These are phyloP conservation scores for Gossypium thurberi DNA, from an alignment of 345 rosid species.

Conservation along the genomic window DNA sequence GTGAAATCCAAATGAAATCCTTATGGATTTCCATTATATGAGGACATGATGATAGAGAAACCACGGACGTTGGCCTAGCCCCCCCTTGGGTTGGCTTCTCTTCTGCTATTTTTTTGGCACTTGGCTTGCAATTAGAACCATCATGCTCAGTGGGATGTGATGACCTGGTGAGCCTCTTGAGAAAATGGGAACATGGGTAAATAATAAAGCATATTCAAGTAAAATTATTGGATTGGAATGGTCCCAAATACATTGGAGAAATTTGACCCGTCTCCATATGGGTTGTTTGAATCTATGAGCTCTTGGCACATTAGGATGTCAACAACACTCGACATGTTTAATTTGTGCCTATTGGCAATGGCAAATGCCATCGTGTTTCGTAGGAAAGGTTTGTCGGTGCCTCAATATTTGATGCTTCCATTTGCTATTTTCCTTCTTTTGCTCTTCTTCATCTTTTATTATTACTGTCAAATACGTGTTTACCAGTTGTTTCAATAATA, in stretches of 20 bases:
- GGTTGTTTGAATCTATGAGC: neutral
- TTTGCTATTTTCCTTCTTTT: too few species aligned
- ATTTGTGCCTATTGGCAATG: neutral
- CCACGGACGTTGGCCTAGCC: conserved; percentile 23
- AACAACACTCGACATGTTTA: neutral
- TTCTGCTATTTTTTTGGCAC: neutral
- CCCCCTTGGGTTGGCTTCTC: conserved; percentile 23
- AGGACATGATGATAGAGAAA: conserved; percentile 13
- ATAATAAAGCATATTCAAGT: neutral
- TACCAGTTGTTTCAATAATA: too few species aligned
- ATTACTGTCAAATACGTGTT: too few species aligned
- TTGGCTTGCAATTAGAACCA: neutral
- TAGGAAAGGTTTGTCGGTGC: neutral
- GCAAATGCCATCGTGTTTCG: neutral
- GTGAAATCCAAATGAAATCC: neutral
- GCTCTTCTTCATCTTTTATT: too few species aligned
- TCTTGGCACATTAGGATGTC: neutral
- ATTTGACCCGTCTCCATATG: neutral
- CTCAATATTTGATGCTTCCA: neutral
- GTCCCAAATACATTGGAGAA: neutral
- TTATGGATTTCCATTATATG: conserved; percentile 9
- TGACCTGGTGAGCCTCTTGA: too few species aligned
- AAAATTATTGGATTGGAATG: neutral
- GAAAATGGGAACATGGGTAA: too few species aligned
- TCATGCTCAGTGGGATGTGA: neutral